Evolutionary conservation across 768 basidiomycete genomes (phyloP).

Genomic region (Neoboletus magnificus): DNA sequence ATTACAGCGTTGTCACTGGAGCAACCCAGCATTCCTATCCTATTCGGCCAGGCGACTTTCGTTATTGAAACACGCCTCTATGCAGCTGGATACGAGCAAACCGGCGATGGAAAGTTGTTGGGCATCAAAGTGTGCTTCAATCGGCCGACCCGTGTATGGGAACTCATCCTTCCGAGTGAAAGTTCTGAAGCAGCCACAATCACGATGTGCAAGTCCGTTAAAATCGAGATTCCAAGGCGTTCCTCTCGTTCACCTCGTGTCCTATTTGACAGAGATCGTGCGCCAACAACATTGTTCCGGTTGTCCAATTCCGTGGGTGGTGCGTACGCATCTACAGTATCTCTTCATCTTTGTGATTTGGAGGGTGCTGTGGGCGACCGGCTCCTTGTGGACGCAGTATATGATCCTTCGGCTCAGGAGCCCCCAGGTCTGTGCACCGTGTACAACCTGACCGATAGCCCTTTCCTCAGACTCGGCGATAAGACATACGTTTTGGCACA

Average conservation of each 20-base stretch:
- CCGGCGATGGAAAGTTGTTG: conserved; percentile 53
- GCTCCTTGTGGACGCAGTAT: conserved; percentile 42
- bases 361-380: conserved; percentile 1
- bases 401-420: conserved; percentile 34
- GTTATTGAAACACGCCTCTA: conserved; percentile 42
- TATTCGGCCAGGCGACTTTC: conserved; percentile 59
- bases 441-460: conserved; percentile 40
- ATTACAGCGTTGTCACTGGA: conserved; percentile 12
- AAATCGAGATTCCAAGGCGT: conserved; percentile 39
- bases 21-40: conserved; percentile 21
- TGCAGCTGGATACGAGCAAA: conserved; percentile 60
- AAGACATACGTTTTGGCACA: conserved; percentile 21
- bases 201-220: conserved; percentile 19
- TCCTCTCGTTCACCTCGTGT: conserved; percentile 63
- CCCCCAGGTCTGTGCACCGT: conserved; percentile 67
- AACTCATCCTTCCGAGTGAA: conserved; percentile 33
- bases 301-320: conserved; percentile 55
- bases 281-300: conserved; percentile 43
- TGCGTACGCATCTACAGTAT: conserved; percentile 54
- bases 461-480: conserved; percentile 35
- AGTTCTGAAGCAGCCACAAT: conserved; percentile 1
- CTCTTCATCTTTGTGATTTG: conserved; percentile 46
- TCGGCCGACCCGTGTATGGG: conserved; percentile 56
- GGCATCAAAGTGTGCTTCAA: conserved; percentile 62
- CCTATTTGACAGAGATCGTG: conserved; percentile 23